Evolutionary conservation across 345 rosid species (phyloP).

Genomic region (Bretschneidera sinensis): DNA sequence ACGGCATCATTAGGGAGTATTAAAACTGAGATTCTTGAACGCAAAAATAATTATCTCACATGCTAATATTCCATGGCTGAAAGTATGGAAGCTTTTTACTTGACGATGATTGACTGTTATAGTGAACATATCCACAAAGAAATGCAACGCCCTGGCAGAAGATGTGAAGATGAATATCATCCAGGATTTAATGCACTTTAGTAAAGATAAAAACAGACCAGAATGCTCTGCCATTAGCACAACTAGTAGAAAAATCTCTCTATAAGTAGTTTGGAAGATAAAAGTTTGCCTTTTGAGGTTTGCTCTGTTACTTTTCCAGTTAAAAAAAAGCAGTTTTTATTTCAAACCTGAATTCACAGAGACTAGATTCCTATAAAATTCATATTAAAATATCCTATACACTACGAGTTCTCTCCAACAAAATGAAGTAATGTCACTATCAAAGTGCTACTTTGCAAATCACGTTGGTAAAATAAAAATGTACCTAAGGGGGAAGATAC

Average conservation of each 20-base stretch:
- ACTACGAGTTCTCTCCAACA: too few species aligned
- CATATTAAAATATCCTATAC: too few species aligned
- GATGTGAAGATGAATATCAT: neutral
- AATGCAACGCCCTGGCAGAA: slow-evolving; percentile 72
- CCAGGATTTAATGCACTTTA: neutral
- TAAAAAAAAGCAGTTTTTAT: too few species aligned
- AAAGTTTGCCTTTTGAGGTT: neutral
- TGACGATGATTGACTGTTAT: slow-evolving; percentile 51
- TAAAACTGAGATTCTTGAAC: too few species aligned
- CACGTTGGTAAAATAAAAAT: neutral
- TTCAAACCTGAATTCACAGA: too few species aligned
- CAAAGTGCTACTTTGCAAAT: neutral
- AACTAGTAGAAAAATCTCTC: too few species aligned
- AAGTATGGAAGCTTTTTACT: slow-evolving; percentile 57
- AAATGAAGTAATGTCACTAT: too few species aligned
- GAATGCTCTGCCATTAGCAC: too few species aligned
- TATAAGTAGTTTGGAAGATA: too few species aligned
- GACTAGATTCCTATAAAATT: too few species aligned
- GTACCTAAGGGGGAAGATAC: slow-evolving; percentile 20
- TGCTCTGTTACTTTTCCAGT: too few species aligned
- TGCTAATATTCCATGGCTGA: slow-evolving; percentile 96
- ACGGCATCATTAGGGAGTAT: too few species aligned
- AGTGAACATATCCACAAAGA: slow-evolving; percentile 86
- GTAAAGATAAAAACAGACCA: neutral
- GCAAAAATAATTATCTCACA: slow-evolving; percentile 61